Conservation (phyloP, 805 yeast genomes). For the Ogataea polymorpha region DNA sequence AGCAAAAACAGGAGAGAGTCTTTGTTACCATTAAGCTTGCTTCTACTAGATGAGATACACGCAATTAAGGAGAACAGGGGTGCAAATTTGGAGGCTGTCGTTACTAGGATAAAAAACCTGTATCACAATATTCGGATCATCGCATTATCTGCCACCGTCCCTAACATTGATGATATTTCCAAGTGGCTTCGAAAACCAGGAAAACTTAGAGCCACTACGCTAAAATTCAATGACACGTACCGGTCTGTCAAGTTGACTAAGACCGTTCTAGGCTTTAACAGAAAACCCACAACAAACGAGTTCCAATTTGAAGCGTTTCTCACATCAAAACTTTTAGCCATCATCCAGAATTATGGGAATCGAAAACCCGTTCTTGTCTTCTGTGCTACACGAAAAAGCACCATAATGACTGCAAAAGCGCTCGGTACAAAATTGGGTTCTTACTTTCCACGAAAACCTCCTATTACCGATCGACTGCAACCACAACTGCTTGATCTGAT, state of each 20-base stretch:
- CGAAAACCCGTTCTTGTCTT: conserved; percentile 46
- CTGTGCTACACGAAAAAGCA: conserved; percentile 52
- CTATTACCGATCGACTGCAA: conserved; percentile 7
- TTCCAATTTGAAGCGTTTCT: conserved; percentile 46
- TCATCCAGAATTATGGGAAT: conserved; percentile 38
- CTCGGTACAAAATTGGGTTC: conserved; percentile 15
- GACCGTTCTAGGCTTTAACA: conserved; percentile 42
- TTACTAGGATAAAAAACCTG: conserved; percentile 45
- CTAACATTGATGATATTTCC: conserved; percentile 48
- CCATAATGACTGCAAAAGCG: conserved; percentile 44
- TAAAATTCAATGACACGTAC: conserved; percentile 45
- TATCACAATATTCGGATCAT: conserved; percentile 38
- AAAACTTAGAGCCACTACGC: conserved; percentile 32
- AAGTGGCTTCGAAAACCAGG: conserved; percentile 35
- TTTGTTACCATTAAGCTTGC: conserved; percentile 42
- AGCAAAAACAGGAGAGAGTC: conserved; percentile 42
- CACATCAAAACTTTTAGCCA: conserved; percentile 39
- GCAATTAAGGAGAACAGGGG: conserved; percentile 45
- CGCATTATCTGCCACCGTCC: conserved; percentile 52
- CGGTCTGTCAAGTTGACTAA: conserved; percentile 43
- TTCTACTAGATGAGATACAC: conserved; percentile 49
- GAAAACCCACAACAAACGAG: conserved; percentile 33
- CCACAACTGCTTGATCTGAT: conserved; percentile 25
- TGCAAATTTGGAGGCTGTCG: conserved; percentile 45
- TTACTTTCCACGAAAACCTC: not conserved